Evolutionary conservation across 2,329 filamentous ascomycete genomes (phyloP).

Genomic region (Periconia sp.): DNA sequence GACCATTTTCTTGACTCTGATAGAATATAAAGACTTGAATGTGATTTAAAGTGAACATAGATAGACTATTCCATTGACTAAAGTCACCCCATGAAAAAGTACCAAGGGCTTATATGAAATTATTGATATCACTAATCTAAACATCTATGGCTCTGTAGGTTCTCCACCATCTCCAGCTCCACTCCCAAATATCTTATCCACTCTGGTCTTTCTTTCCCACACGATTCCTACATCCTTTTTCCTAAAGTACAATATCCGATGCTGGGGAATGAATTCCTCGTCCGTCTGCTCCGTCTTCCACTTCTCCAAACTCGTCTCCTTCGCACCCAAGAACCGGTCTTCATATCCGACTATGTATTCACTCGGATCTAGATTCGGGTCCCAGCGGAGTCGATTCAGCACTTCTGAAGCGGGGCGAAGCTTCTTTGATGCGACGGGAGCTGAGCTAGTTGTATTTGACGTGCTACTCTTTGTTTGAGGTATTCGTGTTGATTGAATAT

Average conservation of each 20-base stretch:
- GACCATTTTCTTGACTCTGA: too few relatives aligned
- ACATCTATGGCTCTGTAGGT: too few relatives aligned
- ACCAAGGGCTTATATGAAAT: too few relatives aligned
- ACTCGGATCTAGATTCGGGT: conserved; percentile 50
- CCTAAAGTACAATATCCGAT: conserved; percentile 60
- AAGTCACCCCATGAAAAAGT: too few relatives aligned
- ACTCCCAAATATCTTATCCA: conserved; percentile 56
- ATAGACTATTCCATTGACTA: too few relatives aligned
- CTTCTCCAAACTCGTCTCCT: conserved; percentile 54
- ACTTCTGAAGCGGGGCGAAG: conserved; percentile 51
- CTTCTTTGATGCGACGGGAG: conserved; percentile 34
- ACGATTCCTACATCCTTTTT: conserved; percentile 48
- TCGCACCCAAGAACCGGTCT: conserved; percentile 58
- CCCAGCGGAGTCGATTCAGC: conserved; percentile 58
- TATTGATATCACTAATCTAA: neutral
- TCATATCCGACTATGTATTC: conserved; percentile 61
- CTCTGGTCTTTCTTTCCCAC: conserved; percentile 57
- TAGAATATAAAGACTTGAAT: too few relatives aligned
- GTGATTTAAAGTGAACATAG: too few relatives aligned
- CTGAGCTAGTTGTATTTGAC: conserved; percentile 9
- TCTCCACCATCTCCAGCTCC: conserved; percentile 30
- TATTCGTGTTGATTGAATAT: conserved; percentile 10
- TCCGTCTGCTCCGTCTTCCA: conserved; percentile 62
- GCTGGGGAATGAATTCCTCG: conserved; percentile 63
- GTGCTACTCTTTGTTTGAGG: conserved; percentile 20